These are phyloP conservation scores for Populus hybrid DNA, from an alignment of 441 rosid species.

Conservation along the genomic window DNA sequence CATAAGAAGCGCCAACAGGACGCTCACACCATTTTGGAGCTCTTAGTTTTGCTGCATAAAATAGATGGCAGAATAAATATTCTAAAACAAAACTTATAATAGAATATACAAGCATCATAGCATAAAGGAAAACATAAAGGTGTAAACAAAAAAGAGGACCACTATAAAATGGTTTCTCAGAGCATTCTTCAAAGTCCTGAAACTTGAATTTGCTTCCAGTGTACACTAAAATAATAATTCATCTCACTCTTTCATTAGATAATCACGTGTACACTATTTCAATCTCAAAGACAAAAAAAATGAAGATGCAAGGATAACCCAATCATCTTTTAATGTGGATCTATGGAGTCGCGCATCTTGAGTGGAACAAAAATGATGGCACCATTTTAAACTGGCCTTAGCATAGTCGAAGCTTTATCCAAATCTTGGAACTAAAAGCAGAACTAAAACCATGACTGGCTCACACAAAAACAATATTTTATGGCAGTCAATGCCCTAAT, in stretches of 20 bases:
- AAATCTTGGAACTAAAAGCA: not conserved
- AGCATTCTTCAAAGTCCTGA: not conserved
- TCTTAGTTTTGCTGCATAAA: constrained; percentile 52
- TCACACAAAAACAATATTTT: not conserved
- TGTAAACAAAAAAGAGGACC: not conserved
- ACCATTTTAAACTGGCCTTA: not conserved
- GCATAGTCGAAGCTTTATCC: not conserved
- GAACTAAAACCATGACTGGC: not conserved
- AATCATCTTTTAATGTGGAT: not conserved
- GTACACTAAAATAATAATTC: not conserved
- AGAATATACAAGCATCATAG: not conserved
- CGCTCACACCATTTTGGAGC: constrained; percentile 99
- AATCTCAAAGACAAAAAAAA: not conserved
- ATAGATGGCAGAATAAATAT: constrained; percentile 5
- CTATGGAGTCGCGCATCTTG: not conserved
- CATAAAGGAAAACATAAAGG: not conserved
- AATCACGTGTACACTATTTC: not conserved
- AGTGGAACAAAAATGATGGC: not conserved
- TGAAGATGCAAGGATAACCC: not conserved
- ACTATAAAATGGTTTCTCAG: not conserved
- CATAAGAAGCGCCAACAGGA: constrained; percentile 95
- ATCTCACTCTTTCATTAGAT: not conserved
- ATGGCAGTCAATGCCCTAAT: no score
- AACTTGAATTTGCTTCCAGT: not conserved
- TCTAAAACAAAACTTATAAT: not conserved